phyloP scores from a whole-genome alignment of 257 asterid genomes.

The Sherardia arvensis region DNA sequence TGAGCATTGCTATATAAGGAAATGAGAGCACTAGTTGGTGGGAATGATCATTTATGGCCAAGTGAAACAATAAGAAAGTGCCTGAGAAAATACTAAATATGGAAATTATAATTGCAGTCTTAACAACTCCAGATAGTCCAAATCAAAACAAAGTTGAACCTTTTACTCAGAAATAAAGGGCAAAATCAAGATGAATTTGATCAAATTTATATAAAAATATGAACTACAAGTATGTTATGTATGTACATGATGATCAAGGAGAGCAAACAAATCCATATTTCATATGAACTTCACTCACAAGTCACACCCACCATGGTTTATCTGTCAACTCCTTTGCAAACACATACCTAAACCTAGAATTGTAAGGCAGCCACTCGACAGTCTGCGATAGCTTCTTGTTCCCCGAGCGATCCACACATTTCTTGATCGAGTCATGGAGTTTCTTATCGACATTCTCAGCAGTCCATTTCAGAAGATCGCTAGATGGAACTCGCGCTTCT shows the following conservation, averaged over 20 bases:
- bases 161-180: too few species aligned
- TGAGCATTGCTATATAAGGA: too few species aligned
- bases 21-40: too few species aligned
- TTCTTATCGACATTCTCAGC: conserved; percentile 37
- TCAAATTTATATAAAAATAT: neutral
- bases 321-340: conserved; percentile 36
- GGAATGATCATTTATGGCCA: too few species aligned
- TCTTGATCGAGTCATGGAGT: conserved; percentile 35
- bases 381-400: conserved; percentile 31
- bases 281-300: neutral
- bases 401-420: conserved; percentile 23
- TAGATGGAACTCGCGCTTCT: conserved; percentile 39
- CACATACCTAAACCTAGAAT: conserved; percentile 43
- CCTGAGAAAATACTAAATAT: too few species aligned
- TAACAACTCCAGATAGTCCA: too few species aligned
- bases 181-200: neutral
- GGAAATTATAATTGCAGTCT: neutral
- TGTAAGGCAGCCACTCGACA: conserved; percentile 46
- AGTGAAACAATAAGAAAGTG: too few species aligned
- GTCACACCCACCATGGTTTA: conserved; percentile 43
- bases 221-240: conserved; percentile 7
- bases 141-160: too few species aligned
- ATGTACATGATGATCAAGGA: conserved; percentile 11
- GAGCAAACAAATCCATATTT: conserved; percentile 1
- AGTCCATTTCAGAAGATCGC: conserved; percentile 36